Conservation (phyloP, 495 filamentous ascomycete genomes). For the Niebla homalea region DNA sequence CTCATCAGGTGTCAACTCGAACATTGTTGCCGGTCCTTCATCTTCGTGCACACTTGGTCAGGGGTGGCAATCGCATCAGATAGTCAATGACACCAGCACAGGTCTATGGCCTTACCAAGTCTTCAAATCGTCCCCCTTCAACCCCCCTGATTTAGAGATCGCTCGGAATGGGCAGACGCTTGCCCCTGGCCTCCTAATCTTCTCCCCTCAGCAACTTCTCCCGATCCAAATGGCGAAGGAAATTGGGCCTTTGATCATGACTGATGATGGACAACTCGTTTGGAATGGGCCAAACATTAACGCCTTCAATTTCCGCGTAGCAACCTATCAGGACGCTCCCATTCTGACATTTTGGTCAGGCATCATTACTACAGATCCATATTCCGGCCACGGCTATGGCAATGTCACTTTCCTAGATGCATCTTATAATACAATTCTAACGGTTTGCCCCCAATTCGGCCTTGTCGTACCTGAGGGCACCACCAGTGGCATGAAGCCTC, state of each 20-base stretch:
- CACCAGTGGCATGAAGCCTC: neutral
- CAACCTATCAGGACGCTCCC: neutral
- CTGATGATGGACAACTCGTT: conserved; percentile 16
- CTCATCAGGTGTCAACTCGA: too few species aligned
- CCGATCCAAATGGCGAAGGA: conserved; percentile 3
- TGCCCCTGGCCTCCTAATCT: conserved; percentile 14
- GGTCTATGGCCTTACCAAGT: conserved; percentile 17
- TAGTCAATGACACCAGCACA: conserved; percentile 5
- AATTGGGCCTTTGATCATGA: conserved; percentile 13
- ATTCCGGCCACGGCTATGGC: conserved; percentile 20
- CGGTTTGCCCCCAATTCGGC: conserved; percentile 9
- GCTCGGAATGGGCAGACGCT: conserved; percentile 12
- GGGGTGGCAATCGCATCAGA: neutral
- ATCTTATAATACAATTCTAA: conserved; percentile 30
- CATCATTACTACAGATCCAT: neutral
- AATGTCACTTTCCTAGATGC: conserved; percentile 30
- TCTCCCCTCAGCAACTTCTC: conserved; percentile 6
- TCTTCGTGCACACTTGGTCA: neutral
- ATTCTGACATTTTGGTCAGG: conserved; percentile 9
- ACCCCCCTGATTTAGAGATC: conserved; percentile 15
- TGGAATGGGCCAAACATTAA: conserved; percentile 15
- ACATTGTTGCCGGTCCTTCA: too few species aligned
- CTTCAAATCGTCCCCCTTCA: conserved; percentile 14
- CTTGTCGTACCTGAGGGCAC: neutral
- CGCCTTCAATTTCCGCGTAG: conserved; percentile 2